These are phyloP conservation scores for Colletotrichum liaoningense DNA, from an alignment of 2,329 filamentous ascomycete genomes.

Conservation along the genomic window DNA sequence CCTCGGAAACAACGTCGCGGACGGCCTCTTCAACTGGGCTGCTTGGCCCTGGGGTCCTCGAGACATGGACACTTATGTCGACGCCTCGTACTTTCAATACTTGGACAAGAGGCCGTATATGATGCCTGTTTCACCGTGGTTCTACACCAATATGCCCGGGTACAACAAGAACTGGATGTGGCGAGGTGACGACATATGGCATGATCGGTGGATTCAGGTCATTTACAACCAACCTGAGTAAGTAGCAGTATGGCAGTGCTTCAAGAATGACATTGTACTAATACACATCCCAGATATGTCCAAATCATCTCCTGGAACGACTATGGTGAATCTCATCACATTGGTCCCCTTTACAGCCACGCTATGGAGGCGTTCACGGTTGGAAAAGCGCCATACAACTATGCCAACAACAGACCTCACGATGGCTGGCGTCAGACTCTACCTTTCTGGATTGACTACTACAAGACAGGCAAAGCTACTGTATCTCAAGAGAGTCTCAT, in stretches of 20 bases:
- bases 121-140: slow-evolving; percentile 69
- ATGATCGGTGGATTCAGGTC: slow-evolving; percentile 65
- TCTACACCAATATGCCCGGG: slow-evolving; percentile 67
- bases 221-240: slow-evolving; percentile 67
- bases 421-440: slow-evolving; percentile 61
- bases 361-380: slow-evolving; percentile 31
- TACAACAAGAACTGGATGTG: slow-evolving; percentile 68
- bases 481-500: slow-evolving; percentile 42
- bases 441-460: slow-evolving; percentile 60
- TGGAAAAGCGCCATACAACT: slow-evolving; percentile 53
- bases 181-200: slow-evolving; percentile 68
- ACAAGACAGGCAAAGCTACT: slow-evolving; percentile 53
- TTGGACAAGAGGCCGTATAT: slow-evolving; percentile 63
- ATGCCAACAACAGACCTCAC: slow-evolving; percentile 61
- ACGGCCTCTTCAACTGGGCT: slow-evolving; percentile 51
- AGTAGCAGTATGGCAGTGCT: slow-evolving; percentile 44
- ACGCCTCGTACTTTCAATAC: slow-evolving; percentile 33
- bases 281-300: slow-evolving; percentile 55
- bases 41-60: slow-evolving; percentile 46
- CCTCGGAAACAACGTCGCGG: slow-evolving; percentile 55
- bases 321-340: slow-evolving; percentile 66
- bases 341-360: slow-evolving; percentile 54
- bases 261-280: slow-evolving; percentile 66
- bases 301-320: slow-evolving; percentile 57
- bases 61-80: slow-evolving; percentile 35